These are phyloP conservation scores for Candida tropicalis DNA, from an alignment of 1,139 yeast species.

Conservation along the genomic window DNA sequence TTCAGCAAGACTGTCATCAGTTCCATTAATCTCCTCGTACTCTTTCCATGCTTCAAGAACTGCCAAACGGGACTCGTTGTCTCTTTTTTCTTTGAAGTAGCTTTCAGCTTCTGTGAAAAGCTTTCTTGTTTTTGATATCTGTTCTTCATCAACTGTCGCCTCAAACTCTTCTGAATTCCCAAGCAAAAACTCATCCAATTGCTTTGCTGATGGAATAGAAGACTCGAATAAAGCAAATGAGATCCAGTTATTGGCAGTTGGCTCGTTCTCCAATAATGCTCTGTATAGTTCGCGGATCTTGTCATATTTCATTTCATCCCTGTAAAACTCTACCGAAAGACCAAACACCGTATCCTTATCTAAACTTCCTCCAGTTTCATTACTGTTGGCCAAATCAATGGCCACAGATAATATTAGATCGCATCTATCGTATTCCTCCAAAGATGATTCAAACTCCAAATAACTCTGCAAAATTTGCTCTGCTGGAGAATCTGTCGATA, in stretches of 20 bases:
- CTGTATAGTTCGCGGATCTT: constrained; percentile 59
- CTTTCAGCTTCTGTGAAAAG: constrained; percentile 60
- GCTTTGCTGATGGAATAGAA: constrained; percentile 60
- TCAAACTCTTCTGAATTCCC: constrained; percentile 52
- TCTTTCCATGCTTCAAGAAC: constrained; percentile 65
- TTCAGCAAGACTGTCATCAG: constrained; percentile 30
- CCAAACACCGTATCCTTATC: constrained; percentile 39
- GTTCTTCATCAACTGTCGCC: constrained; percentile 54
- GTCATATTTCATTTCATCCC: constrained; percentile 59
- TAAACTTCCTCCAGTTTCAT: constrained; percentile 18
- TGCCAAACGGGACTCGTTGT: constrained; percentile 50
- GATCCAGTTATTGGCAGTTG: constrained; percentile 57
- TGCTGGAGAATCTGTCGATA: constrained; percentile 43
- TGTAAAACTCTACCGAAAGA: constrained; percentile 58
- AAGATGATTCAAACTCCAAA: constrained; percentile 65
- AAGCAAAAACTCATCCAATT: constrained; percentile 41
- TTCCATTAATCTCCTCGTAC: constrained; percentile 71
- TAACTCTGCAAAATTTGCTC: constrained; percentile 43
- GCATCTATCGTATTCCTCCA: constrained; percentile 74
- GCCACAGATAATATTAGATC: constrained; percentile 64
- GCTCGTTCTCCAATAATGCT: constrained; percentile 36
- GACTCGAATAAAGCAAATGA: constrained; percentile 73
- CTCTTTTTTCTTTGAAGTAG: constrained; percentile 38
- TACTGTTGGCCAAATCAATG: constrained; percentile 21
- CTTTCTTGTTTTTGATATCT: constrained; percentile 52